Evolutionary conservation across 768 basidiomycete genomes (phyloP).

Genomic region (Asterophora parasitica): DNA sequence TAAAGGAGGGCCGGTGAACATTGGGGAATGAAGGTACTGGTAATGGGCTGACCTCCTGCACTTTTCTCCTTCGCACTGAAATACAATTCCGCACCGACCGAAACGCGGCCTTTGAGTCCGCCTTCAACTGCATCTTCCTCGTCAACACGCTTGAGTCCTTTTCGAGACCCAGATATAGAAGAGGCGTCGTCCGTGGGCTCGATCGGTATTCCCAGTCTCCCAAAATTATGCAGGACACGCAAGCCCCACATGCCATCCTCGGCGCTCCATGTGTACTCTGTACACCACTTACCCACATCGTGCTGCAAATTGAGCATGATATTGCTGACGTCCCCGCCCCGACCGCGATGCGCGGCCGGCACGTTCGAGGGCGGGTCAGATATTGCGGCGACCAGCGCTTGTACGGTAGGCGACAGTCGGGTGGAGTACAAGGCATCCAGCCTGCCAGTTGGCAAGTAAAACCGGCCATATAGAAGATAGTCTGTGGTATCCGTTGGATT

Average conservation of each 20-base stretch:
- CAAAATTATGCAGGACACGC: slow-evolving; percentile 88
- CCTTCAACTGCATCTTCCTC: slow-evolving; percentile 93
- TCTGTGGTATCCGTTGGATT: slow-evolving; percentile 41
- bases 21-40: neutral
- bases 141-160: slow-evolving; percentile 76
- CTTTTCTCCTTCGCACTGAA: slow-evolving; percentile 91
- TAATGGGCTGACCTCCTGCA: slow-evolving; percentile 69
- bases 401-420: slow-evolving; percentile 71
- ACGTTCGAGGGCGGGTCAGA: slow-evolving; percentile 65
- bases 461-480: slow-evolving; percentile 88
- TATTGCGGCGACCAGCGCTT: slow-evolving; percentile 81
- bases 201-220: slow-evolving; percentile 47
- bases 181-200: slow-evolving; percentile 27
- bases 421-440: slow-evolving; percentile 89
- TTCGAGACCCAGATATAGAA: slow-evolving; percentile 19
- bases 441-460: slow-evolving; percentile 84
- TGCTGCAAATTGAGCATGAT: slow-evolving; percentile 86
- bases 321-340: slow-evolving; percentile 54
- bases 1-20: neutral
- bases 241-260: slow-evolving; percentile 94
- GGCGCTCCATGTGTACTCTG: slow-evolving; percentile 92
- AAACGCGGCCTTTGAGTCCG: slow-evolving; percentile 85
- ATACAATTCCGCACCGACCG: slow-evolving; percentile 90
- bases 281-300: slow-evolving; percentile 87
- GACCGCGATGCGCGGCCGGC: slow-evolving; percentile 37